phyloP scores from a whole-genome alignment of 192 early-diverging fungal genomes.

The Podila horticola region DNA sequence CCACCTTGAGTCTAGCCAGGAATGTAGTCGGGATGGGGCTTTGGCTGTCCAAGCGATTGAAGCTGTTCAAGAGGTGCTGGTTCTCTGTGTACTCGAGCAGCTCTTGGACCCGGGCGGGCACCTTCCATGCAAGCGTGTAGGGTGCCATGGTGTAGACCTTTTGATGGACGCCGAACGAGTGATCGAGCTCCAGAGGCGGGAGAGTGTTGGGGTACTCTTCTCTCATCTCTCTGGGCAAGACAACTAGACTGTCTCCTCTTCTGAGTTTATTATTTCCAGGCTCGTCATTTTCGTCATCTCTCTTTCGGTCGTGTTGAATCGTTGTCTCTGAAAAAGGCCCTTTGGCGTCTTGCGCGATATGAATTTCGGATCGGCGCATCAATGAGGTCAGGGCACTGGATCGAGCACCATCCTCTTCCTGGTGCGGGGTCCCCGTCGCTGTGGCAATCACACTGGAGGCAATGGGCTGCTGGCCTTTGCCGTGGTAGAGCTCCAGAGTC shows the following conservation, averaged over 20 bases:
- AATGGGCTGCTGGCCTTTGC: constrained; percentile 8
- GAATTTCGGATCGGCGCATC: neutral
- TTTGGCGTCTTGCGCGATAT: neutral
- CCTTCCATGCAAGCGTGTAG: constrained; percentile 38
- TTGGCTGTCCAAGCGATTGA: constrained; percentile 18
- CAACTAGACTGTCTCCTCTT: constrained; percentile 1
- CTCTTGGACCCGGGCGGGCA: constrained; percentile 27
- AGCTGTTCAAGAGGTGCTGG: neutral
- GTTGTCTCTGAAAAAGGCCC: neutral
- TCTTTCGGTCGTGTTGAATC: neutral
- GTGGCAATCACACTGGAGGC: constrained; percentile 2
- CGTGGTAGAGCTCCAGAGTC: constrained; percentile 28
- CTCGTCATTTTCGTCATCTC: constrained; percentile 14
- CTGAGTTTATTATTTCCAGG: neutral
- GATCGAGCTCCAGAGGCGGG: constrained; percentile 32
- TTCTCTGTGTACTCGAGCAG: constrained; percentile 22
- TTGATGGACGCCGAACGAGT: constrained; percentile 31
- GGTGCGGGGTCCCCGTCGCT: neutral
- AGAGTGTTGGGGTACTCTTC: constrained; percentile 32
- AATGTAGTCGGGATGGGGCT: neutral
- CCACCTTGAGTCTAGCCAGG: constrained; percentile 17
- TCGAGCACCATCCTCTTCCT: neutral
- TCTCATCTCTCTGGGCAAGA: constrained; percentile 16
- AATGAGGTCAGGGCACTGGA: neutral
- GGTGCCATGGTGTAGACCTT: constrained; percentile 36